Percentiles rank a stretch among this genome's conserved stretches.
These are phyloP conservation scores for Elsinoe fawcettii DNA, from an alignment of 2,329 filamentous ascomycete species.

Conservation along the genomic window DNA sequence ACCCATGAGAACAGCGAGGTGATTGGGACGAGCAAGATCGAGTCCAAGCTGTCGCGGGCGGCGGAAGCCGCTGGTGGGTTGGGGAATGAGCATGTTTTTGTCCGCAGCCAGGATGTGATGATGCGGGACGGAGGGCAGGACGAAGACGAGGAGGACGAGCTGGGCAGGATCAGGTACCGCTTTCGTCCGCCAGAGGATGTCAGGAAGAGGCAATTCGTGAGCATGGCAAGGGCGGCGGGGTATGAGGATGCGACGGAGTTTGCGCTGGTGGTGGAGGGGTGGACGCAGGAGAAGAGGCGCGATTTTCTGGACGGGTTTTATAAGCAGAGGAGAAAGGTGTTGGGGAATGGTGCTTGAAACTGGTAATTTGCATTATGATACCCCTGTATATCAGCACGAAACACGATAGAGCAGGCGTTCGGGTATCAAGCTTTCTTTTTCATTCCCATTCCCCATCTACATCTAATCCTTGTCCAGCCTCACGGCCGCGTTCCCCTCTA, in stretches of 20 bases:
- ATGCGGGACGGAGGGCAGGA: conserved; percentile 3
- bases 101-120: neutral
- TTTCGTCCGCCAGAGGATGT: conserved; percentile 72
- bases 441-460: neutral
- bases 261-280: conserved; percentile 80
- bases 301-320: conserved; percentile 79
- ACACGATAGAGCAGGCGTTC: neutral
- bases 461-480: conserved; percentile 70
- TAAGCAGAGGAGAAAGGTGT: conserved; percentile 50
- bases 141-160: conserved; percentile 11
- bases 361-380: neutral
- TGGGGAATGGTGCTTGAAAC: conserved; percentile 23
- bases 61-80: conserved; percentile 57
- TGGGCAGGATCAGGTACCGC: conserved; percentile 42
- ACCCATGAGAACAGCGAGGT: conserved; percentile 96
- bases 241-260: conserved; percentile 73
- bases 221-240: conserved; percentile 70
- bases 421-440: conserved; percentile 7
- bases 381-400: neutral
- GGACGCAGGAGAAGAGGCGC: conserved; percentile 75
- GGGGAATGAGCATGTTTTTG: conserved; percentile 51
- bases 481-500: conserved; percentile 84
- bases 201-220: conserved; percentile 75
- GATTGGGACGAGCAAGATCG: conserved; percentile 84
- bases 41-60: conserved; percentile 69